Conservation (phyloP, 176 grass and related monocot genomes). For the Eleusine coracana region DNA sequence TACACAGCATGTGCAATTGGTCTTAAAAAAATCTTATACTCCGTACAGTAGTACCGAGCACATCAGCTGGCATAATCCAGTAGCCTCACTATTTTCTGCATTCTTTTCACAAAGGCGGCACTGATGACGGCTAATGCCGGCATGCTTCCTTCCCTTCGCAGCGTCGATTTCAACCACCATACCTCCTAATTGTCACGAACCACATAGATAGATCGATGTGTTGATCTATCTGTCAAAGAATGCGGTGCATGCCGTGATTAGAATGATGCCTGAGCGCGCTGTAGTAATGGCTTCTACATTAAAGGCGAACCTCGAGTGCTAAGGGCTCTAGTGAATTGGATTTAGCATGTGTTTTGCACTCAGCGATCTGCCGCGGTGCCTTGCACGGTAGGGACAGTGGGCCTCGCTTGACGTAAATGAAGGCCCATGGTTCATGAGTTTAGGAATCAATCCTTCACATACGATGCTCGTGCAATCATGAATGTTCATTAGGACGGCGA, state of each 20-base stretch:
- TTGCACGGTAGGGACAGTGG: not conserved
- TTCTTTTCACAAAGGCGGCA: conserved; percentile 31
- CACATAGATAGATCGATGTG: not conserved
- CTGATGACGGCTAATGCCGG: conserved; percentile 33
- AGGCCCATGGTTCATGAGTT: conserved; percentile 23
- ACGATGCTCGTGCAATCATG: conserved; percentile 43
- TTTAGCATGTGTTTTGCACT: not conserved
- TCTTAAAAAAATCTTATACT: conserved; percentile 11
- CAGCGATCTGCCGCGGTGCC: conserved; percentile 15
- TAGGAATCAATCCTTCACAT: conserved; percentile 12
- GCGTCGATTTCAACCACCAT: conserved; percentile 11
- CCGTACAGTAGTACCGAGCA: not conserved
- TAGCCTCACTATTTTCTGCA: not conserved
- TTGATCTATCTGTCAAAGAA: conserved; percentile 17
- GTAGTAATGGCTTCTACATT: conserved; percentile 21
- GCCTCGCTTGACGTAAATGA: conserved; percentile 20
- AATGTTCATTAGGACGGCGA: conserved; percentile 35
- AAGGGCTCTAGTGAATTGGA: not conserved
- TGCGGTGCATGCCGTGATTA: not conserved
- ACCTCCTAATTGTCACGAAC: conserved; percentile 14
- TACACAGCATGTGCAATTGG: not conserved
- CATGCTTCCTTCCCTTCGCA: conserved; percentile 39
- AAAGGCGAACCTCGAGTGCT: conserved; percentile 32
- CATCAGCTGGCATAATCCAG: conserved; percentile 10
- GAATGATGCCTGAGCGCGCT: conserved; percentile 30